Conservation (phyloP, 495 filamentous ascomycete genomes). For the Parathielavia hyrcaniae region DNA sequence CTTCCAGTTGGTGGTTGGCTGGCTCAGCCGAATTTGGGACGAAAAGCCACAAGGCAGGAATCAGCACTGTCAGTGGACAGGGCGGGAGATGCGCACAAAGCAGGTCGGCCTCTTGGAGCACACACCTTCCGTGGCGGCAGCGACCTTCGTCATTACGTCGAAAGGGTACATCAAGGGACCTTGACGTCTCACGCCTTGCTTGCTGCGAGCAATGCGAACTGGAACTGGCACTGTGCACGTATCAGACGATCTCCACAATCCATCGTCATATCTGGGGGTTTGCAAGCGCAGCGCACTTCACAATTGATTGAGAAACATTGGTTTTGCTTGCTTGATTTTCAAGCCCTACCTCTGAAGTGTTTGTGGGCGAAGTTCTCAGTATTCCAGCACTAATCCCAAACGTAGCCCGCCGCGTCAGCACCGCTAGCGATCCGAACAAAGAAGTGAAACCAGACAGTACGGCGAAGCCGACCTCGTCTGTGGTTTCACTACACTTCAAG, state of each 20-base stretch:
- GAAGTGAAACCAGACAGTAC: neutral
- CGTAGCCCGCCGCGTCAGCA: neutral
- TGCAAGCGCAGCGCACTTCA: too few relatives aligned
- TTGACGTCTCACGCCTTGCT: too few relatives aligned
- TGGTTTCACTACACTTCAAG: too few relatives aligned
- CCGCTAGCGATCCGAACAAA: neutral
- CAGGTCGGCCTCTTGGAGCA: neutral
- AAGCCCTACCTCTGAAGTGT: slow-evolving; percentile 16
- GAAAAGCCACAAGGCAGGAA: slow-evolving; percentile 11
- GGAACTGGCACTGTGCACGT: neutral
- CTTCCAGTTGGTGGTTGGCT: slow-evolving; percentile 13
- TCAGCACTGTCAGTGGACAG: slow-evolving; percentile 6
- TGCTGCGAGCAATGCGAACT: neutral
- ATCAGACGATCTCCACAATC: neutral
- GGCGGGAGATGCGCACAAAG: slow-evolving; percentile 4
- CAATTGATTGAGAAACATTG: too few relatives aligned
- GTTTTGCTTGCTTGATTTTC: neutral
- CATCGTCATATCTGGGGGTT: slow-evolving; percentile 4
- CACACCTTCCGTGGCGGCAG: slow-evolving; percentile 4
- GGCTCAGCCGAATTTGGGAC: neutral
- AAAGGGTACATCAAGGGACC: slow-evolving; percentile 7
- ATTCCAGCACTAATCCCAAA: neutral
- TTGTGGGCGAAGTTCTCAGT: neutral
- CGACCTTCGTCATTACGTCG: neutral
- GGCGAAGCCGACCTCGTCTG: slow-evolving; percentile 7